Evolutionary conservation across 371 early-diverging fungal genomes (phyloP).

Genomic region (Mortierella sp.): DNA sequence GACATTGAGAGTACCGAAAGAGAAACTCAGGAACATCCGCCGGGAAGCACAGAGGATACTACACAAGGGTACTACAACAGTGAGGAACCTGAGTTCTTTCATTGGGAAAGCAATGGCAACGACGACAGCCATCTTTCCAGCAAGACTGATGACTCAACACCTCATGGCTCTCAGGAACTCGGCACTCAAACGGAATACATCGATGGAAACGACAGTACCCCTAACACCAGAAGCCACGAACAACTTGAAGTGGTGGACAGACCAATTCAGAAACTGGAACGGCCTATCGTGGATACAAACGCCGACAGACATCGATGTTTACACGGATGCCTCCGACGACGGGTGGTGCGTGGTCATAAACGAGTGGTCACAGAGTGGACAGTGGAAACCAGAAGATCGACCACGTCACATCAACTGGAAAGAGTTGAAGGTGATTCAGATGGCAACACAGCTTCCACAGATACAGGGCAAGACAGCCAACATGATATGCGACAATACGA

Average conservation of each 20-base stretch:
- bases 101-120: constrained; percentile 43
- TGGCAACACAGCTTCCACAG: background rate
- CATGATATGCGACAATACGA: constrained; percentile 33
- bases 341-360: constrained; percentile 2
- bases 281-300: constrained; percentile 3
- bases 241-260: constrained; percentile 13
- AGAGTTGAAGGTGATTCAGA: background rate
- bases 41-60: constrained; percentile 25
- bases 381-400: background rate
- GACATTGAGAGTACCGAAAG: constrained; percentile 31
- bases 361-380: background rate
- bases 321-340: constrained; percentile 14
- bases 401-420: constrained; percentile 9
- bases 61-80: background rate
- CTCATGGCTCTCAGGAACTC: constrained; percentile 25
- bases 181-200: constrained; percentile 10
- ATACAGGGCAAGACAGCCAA: constrained; percentile 2
- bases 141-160: constrained; percentile 19
- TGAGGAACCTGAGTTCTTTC: constrained; percentile 28
- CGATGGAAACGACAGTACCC: background rate
- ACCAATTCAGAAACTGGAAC: constrained; percentile 13
- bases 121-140: constrained; percentile 41
- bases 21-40: constrained; percentile 42
- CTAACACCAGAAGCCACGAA: constrained; percentile 1
- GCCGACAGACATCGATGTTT: constrained; percentile 6